These are phyloP conservation scores for Aaosphaeria pasadenensis DNA, from an alignment of 2,329 filamentous ascomycete genomes.

Conservation along the genomic window DNA sequence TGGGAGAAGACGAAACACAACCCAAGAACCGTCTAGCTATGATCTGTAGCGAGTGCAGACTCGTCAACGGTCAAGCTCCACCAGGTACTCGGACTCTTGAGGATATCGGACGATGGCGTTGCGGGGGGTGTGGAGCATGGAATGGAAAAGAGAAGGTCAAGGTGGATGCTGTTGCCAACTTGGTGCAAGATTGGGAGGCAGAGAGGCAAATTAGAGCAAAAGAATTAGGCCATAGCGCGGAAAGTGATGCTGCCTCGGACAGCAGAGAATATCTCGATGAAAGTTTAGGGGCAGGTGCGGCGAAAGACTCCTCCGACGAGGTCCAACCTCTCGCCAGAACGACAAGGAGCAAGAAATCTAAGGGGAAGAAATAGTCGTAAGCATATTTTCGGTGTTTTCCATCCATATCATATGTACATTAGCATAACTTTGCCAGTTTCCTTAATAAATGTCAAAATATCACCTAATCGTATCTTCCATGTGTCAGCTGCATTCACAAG, in stretches of 20 bases:
- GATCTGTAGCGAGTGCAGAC: conserved; percentile 75
- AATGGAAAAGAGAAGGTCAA: conserved; percentile 80
- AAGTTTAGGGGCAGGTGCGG: conserved; percentile 12
- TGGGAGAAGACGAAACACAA: conserved; percentile 92
- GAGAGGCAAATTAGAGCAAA: conserved; percentile 50
- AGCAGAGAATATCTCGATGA: conserved; percentile 24
- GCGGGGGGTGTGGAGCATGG: conserved; percentile 74
- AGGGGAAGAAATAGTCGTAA: background rate
- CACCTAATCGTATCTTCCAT: too few species aligned
- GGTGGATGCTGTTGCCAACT: conserved; percentile 57
- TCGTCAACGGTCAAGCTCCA: conserved; percentile 94
- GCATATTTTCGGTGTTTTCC: background rate
- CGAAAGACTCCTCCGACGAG: conserved; percentile 17
- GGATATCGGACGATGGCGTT: conserved; percentile 84
- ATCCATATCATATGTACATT: background rate
- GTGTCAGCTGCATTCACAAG: too few species aligned
- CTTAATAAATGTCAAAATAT: too few species aligned
- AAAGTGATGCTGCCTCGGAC: conserved; percentile 15
- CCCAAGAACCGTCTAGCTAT: conserved; percentile 87
- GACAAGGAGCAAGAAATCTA: conserved; percentile 38
- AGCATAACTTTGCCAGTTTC: background rate
- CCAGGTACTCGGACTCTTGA: conserved; percentile 75
- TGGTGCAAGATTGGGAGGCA: conserved; percentile 37
- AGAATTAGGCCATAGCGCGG: conserved; percentile 5
- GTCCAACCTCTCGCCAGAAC: conserved; percentile 30